Evolutionary conservation across 306 rosid genomes (phyloP).

Genomic region (Chamaecrista fasciculata): DNA sequence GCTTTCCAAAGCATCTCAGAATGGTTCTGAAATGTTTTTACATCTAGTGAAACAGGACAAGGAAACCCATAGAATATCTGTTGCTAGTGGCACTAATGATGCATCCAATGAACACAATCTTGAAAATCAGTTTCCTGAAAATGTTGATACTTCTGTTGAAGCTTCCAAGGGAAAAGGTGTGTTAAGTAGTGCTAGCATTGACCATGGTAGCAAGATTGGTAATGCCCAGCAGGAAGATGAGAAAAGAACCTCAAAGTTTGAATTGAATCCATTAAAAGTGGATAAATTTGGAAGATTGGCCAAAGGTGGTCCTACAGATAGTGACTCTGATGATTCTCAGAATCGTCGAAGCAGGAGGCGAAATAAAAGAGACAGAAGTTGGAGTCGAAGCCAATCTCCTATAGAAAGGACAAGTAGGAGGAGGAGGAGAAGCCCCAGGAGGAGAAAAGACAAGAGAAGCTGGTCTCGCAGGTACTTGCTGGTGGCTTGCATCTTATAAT

Average conservation of each 20-base stretch:
- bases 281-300: slow-evolving; percentile 87
- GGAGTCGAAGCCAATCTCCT: slow-evolving; percentile 74
- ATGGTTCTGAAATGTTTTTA: slow-evolving; percentile 38
- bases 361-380: slow-evolving; percentile 59
- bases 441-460: slow-evolving; percentile 77
- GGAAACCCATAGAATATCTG: slow-evolving; percentile 25
- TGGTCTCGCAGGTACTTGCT: slow-evolving; percentile 75
- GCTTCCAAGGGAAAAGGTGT: slow-evolving; percentile 41
- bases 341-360: slow-evolving; percentile 42
- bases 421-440: slow-evolving; percentile 65
- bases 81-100: slow-evolving; percentile 32
- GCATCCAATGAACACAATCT: slow-evolving; percentile 35
- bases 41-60: slow-evolving; percentile 32
- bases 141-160: slow-evolving; percentile 32
- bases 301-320: slow-evolving; percentile 67
- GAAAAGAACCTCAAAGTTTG: slow-evolving; percentile 40
- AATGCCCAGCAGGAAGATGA: slow-evolving; percentile 40
- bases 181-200: slow-evolving; percentile 33
- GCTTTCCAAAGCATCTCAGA: slow-evolving; percentile 31
- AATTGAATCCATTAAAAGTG: slow-evolving; percentile 48
- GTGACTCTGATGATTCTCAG: slow-evolving; percentile 64
- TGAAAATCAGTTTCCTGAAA: slow-evolving; percentile 37
- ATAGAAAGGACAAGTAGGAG: slow-evolving; percentile 44
- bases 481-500: slow-evolving; percentile 26
- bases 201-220: slow-evolving; percentile 30